Conservation (phyloP, 345 rosid species). For the Conringia planisiliqua region DNA sequence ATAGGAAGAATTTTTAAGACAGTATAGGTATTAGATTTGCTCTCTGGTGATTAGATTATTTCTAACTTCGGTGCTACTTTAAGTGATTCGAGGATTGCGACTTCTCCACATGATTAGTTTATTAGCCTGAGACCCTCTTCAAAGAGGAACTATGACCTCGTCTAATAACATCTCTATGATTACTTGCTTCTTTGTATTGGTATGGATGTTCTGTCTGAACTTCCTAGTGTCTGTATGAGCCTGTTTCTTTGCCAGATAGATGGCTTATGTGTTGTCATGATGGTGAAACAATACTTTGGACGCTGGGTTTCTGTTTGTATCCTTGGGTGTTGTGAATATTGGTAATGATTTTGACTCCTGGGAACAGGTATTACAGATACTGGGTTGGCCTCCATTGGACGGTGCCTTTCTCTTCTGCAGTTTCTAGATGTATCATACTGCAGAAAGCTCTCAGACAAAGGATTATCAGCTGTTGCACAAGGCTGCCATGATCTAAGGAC, state of each 20-base stretch:
- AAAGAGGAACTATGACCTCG: background rate
- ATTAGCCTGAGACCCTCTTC: background rate
- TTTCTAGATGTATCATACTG: conserved; percentile 83
- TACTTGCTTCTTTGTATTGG: background rate
- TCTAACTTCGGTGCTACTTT: background rate
- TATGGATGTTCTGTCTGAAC: conserved; percentile 10
- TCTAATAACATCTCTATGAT: background rate
- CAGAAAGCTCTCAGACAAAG: conserved; percentile 82
- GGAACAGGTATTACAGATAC: conserved; percentile 72
- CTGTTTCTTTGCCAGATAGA: background rate
- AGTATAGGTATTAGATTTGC: background rate
- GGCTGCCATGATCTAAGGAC: conserved; percentile 64
- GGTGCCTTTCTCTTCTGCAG: conserved; percentile 63
- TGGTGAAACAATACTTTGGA: background rate
- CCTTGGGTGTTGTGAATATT: background rate
- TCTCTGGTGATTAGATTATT: conserved; percentile 7
- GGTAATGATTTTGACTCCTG: background rate
- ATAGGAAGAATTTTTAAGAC: background rate
- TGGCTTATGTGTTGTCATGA: background rate
- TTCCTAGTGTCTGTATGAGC: background rate
- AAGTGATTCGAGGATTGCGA: background rate
- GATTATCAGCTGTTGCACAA: conserved; percentile 67
- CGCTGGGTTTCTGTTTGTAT: background rate
- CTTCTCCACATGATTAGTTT: background rate
- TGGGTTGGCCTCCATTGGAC: conserved; percentile 67